These are phyloP conservation scores for Dryas octopetala DNA, from an alignment of 306 rosid species.

Conservation along the genomic window DNA sequence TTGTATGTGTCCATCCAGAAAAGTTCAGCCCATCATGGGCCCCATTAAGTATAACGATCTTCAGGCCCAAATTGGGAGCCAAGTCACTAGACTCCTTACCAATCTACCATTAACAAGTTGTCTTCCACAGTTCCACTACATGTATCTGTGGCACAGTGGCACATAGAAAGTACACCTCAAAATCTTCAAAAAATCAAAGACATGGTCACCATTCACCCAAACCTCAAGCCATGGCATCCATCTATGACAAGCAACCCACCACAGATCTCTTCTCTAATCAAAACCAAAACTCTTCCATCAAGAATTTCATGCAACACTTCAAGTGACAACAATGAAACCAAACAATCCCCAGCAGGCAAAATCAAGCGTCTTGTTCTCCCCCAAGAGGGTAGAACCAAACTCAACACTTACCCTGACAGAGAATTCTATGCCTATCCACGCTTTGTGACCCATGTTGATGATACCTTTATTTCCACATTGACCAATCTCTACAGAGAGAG, in stretches of 20 bases:
- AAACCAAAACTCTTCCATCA: constrained; percentile 18
- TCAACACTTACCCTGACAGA: constrained; percentile 52
- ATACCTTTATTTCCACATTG: constrained; percentile 63
- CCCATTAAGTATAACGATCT: too few species aligned
- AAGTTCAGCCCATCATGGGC: too few species aligned
- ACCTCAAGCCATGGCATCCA: constrained; percentile 27
- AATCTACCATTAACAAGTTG: too few species aligned
- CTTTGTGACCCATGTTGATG: constrained; percentile 75
- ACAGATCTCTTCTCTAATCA: constrained; percentile 17
- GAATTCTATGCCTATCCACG: constrained; percentile 80
- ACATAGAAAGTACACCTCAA: background rate
- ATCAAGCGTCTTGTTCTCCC: constrained; percentile 59
- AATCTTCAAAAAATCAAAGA: constrained; percentile 1
- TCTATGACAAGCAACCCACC: constrained; percentile 28
- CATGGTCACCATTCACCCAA: constrained; percentile 32
- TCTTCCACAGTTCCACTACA: background rate
- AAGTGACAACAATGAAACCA: constrained; percentile 39
- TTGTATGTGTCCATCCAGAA: too few species aligned
- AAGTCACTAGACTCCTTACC: too few species aligned
- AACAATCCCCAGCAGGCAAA: constrained; percentile 48
- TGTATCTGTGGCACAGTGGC: background rate
- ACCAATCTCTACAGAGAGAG: constrained; percentile 61
- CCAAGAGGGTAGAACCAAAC: constrained; percentile 66
- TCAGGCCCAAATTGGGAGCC: too few species aligned
- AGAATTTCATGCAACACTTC: constrained; percentile 36